Conservation (phyloP, 352 stramenopile species). For the Globisporangium emineosum region DNA sequence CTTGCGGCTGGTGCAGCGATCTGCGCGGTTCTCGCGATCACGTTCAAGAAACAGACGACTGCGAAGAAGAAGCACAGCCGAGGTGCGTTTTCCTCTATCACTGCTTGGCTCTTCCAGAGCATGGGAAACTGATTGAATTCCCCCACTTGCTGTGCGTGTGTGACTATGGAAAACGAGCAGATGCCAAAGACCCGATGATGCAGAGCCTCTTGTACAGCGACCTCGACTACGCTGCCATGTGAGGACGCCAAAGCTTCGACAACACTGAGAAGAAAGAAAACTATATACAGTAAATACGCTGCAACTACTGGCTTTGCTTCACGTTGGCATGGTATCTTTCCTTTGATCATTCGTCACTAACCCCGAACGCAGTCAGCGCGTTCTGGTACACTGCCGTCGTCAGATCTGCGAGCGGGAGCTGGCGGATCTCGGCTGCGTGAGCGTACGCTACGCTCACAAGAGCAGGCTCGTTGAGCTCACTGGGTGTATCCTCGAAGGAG, state of each 20-base stretch:
- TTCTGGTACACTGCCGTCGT: slow-evolving; percentile 39
- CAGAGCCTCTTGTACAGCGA: slow-evolving; percentile 62
- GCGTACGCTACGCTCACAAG: slow-evolving; percentile 49
- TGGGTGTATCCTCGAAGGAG: background rate
- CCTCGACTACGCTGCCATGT: slow-evolving; percentile 80
- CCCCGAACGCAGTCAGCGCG: slow-evolving; percentile 30
- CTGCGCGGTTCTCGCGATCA: background rate
- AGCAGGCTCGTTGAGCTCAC: slow-evolving; percentile 47
- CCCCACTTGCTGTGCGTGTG: background rate
- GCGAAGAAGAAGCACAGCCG: background rate
- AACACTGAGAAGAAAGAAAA: no score
- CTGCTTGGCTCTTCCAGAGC: background rate
- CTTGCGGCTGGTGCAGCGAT: background rate
- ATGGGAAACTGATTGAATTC: background rate
- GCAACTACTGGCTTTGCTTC: background rate
- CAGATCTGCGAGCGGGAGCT: slow-evolving; percentile 31
- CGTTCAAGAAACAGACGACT: background rate
- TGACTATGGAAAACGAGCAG: background rate
- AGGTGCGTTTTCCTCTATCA: slow-evolving; percentile 1
- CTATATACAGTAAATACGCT: background rate
- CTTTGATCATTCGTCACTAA: slow-evolving; percentile 14
- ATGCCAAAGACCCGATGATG: slow-evolving; percentile 34
- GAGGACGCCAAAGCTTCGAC: background rate
- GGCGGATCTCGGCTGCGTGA: slow-evolving; percentile 36
- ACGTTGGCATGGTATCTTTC: background rate